phyloP scores from a whole-genome alignment of 306 rosid species.

The Quillaja saponaria region DNA sequence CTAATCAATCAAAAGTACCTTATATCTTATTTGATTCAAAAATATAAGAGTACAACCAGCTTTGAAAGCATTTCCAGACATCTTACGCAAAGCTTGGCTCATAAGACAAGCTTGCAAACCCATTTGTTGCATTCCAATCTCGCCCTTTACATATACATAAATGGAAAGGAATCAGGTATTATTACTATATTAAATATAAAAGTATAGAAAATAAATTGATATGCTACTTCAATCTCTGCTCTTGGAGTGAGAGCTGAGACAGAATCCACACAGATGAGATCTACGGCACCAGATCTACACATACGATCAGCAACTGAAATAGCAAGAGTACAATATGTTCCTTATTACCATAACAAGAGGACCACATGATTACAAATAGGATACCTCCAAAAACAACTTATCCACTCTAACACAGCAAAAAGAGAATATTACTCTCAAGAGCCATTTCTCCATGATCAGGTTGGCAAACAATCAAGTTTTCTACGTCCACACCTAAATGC shows the following conservation, averaged over 20 bases:
- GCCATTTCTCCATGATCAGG: constrained; percentile 99
- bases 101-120: constrained; percentile 99
- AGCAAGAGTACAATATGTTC: constrained; percentile 36
- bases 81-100: constrained; percentile 99
- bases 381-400: constrained; percentile 17
- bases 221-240: constrained; percentile 88
- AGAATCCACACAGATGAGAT: constrained; percentile 96
- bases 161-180: constrained; percentile 31
- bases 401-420: constrained; percentile 33
- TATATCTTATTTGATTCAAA: constrained; percentile 94
- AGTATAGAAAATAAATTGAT: constrained; percentile 7
- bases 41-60: constrained; percentile 98
- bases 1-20: constrained; percentile 54
- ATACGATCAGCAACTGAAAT: constrained; percentile 91
- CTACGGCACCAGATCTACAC: constrained; percentile 98
- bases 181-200: not conserved
- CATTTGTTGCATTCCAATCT: constrained; percentile 99
- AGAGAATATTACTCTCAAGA: constrained; percentile 79
- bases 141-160: constrained; percentile 56
- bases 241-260: constrained; percentile 99
- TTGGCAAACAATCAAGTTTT: constrained; percentile 92
- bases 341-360: constrained; percentile 15
- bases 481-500: constrained; percentile 96
- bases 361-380: constrained; percentile 21
- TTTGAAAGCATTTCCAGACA: constrained; percentile 99